Evolutionary conservation across 2,329 filamentous ascomycete species (phyloP).

Genomic region (Dryadomyces quercivorus): DNA sequence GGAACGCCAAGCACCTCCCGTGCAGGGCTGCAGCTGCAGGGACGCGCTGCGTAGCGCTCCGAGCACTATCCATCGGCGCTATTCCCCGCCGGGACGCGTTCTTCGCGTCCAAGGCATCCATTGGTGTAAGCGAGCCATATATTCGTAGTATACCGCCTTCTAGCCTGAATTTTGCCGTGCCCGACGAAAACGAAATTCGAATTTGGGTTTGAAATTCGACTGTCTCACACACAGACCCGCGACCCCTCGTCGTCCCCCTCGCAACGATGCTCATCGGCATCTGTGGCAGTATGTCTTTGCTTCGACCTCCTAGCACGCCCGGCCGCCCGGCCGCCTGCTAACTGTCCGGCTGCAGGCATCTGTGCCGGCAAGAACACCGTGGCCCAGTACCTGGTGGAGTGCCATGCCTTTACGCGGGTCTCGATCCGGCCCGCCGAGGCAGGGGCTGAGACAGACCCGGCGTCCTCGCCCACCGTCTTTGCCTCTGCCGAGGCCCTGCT

Average conservation of each 20-base stretch:
- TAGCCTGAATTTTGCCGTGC: too few relatives aligned
- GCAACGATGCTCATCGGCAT: constrained; percentile 60
- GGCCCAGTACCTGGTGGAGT: constrained; percentile 72
- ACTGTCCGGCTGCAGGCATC: constrained; percentile 48
- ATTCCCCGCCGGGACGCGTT: too few relatives aligned
- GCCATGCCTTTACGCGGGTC: constrained; percentile 70
- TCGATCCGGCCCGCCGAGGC: constrained; percentile 31
- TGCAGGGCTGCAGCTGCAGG: too few relatives aligned
- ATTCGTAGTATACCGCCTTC: not conserved
- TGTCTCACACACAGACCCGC: not conserved
- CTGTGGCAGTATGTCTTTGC: constrained; percentile 47
- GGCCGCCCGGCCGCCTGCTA: not conserved
- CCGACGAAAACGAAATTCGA: too few relatives aligned
- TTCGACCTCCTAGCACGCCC: too few relatives aligned
- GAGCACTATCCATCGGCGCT: too few relatives aligned
- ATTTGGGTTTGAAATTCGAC: too few relatives aligned
- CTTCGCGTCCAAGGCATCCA: not conserved
- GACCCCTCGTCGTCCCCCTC: not conserved
- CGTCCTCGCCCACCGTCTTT: constrained; percentile 37
- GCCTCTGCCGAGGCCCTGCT: constrained; percentile 50
- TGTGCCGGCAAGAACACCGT: constrained; percentile 89
- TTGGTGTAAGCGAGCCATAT: not conserved
- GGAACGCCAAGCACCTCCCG: too few relatives aligned
- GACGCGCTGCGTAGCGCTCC: too few relatives aligned
- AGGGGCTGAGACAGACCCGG: too few relatives aligned